These are phyloP conservation scores for Malus sieversii DNA, from an alignment of 306 rosid species.

Conservation along the genomic window DNA sequence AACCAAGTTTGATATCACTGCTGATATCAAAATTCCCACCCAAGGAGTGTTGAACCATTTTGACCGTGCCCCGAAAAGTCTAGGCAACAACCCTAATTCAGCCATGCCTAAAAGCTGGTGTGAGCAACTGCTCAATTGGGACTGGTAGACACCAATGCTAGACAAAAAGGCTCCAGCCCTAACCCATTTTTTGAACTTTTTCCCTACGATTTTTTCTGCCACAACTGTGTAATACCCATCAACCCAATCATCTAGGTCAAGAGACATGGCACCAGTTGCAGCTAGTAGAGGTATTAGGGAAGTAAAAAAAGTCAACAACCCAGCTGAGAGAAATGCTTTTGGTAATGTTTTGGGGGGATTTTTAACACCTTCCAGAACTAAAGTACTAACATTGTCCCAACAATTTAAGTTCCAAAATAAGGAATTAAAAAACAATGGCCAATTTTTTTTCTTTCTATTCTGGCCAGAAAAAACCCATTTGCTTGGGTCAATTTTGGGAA, in stretches of 20 bases:
- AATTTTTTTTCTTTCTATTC: conserved; percentile 34
- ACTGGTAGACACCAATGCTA: conserved; percentile 50
- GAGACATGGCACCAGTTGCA: conserved; percentile 32
- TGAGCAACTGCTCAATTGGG: conserved; percentile 58
- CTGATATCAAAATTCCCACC: conserved; percentile 48
- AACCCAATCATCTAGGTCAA: conserved; percentile 36
- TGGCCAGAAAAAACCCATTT: conserved; percentile 44
- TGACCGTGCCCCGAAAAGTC: conserved; percentile 26
- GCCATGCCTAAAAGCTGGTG: conserved; percentile 63
- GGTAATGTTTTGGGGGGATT: conserved; percentile 48
- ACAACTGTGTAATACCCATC: conserved; percentile 40
- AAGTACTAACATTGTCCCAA: conserved; percentile 70
- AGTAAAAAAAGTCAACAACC: conserved; percentile 43
- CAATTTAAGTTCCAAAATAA: conserved; percentile 64
- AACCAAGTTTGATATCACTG: conserved; percentile 26
- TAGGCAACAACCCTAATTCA: conserved; percentile 45
- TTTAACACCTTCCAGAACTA: conserved; percentile 50
- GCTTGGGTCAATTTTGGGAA: conserved; percentile 48
- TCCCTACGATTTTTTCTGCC: conserved; percentile 51
- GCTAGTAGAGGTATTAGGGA: conserved; percentile 47
- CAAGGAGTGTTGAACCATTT: conserved; percentile 52
- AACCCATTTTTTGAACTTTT: conserved; percentile 39
- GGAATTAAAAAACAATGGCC: conserved; percentile 47
- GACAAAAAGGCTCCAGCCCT: conserved; percentile 54
- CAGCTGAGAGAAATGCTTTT: conserved; percentile 41